Percentiles rank a stretch among this genome's conserved stretches.
Evolutionary conservation across 176 grass and related monocot species (phyloP).

Genomic region (Aegilops umbellulata): DNA sequence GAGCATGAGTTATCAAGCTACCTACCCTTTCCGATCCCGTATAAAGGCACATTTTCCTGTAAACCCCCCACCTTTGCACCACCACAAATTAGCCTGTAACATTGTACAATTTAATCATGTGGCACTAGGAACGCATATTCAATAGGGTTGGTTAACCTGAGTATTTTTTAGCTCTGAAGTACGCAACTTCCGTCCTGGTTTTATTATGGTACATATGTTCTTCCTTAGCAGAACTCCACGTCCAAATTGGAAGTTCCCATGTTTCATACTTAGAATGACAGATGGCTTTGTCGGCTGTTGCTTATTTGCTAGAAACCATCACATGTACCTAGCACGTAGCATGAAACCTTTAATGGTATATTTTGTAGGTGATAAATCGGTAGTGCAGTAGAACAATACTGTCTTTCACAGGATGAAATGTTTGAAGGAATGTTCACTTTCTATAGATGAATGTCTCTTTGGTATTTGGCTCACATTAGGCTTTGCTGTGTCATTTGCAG

Average conservation of each 20-base stretch:
- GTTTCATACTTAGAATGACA: background rate
- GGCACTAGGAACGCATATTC: background rate
- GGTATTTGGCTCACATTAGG: slow-evolving; percentile 17
- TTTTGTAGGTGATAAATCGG: background rate
- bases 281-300: background rate
- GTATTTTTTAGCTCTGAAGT: background rate
- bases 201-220: background rate
- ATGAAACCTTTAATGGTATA: background rate
- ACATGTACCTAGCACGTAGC: background rate
- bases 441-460: background rate
- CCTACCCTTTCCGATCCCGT: too few relatives aligned
- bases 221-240: background rate
- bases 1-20: too few relatives aligned
- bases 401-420: slow-evolving; percentile 13
- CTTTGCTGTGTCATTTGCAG: slow-evolving; percentile 44
- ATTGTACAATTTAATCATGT: background rate
- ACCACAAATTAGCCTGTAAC: background rate
- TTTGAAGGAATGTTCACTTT: background rate
- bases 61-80: too few relatives aligned
- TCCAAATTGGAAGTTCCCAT: background rate
- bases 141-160: background rate
- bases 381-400: background rate
- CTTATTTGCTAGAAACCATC: background rate
- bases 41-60: too few relatives aligned
- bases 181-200: background rate